Evolutionary conservation across 1,284 basidiomycete genomes (phyloP).

Genomic region (Ganoderma sinense): DNA sequence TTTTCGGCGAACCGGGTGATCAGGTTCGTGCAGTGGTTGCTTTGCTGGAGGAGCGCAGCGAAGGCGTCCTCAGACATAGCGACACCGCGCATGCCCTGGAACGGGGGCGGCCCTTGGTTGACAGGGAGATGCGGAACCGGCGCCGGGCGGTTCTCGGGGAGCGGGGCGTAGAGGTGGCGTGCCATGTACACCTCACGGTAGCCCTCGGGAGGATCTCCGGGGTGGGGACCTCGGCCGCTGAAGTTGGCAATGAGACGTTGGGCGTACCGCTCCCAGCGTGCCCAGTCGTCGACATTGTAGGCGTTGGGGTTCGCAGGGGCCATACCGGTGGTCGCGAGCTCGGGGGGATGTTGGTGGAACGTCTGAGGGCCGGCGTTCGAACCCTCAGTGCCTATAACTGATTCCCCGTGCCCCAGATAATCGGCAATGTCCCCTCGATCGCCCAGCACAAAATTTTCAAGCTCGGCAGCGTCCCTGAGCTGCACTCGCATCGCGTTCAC

Average conservation of each 20-base stretch:
- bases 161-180: neutral
- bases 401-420: too few relatives aligned
- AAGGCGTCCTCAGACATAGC: neutral
- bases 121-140: too few relatives aligned
- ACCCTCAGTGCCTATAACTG: neutral
- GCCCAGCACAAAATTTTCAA: too few relatives aligned
- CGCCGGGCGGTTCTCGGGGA: neutral
- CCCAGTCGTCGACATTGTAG: neutral
- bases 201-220: neutral
- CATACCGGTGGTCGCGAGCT: neutral
- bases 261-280: neutral
- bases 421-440: too few relatives aligned
- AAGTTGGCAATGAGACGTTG: neutral
- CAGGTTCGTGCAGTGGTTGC: neutral
- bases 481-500: too few relatives aligned
- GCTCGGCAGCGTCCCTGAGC: too few relatives aligned
- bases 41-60: neutral
- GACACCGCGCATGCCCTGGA: neutral
- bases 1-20: neutral
- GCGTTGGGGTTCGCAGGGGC: neutral
- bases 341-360: too few relatives aligned
- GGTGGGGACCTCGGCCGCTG: neutral
- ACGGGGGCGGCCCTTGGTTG: neutral
- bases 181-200: neutral
- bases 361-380: neutral